Conservation (phyloP, 371 early-diverging fungal genomes). For the Syncephalastrum racemosum region DNA sequence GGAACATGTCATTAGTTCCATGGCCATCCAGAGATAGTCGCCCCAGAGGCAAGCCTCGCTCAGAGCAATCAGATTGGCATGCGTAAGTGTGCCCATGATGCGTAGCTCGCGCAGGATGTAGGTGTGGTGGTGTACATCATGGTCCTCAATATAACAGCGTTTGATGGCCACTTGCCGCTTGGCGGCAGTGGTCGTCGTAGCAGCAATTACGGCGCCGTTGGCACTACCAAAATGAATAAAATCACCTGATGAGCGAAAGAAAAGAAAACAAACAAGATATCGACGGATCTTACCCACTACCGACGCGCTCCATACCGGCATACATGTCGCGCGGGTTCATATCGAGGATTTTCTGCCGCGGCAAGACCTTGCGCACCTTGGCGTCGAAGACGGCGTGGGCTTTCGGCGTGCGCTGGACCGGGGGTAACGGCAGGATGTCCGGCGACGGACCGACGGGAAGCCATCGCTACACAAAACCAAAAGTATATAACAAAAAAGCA, state of each 20-base stretch:
- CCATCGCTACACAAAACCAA: constrained; percentile 18
- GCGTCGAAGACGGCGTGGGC: constrained; percentile 42
- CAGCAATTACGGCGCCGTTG: constrained; percentile 33
- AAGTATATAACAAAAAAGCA: too few species aligned
- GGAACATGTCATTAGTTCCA: constrained; percentile 53
- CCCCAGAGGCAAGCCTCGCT: constrained; percentile 41
- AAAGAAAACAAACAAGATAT: background rate
- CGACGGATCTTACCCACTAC: constrained; percentile 38
- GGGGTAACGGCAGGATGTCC: constrained; percentile 38
- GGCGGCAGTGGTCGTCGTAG: constrained; percentile 19
- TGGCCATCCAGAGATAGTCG: constrained; percentile 51
- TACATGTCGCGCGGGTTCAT: constrained; percentile 39
- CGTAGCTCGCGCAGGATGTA: constrained; percentile 47
- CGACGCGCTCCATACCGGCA: constrained; percentile 35
- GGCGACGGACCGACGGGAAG: constrained; percentile 41
- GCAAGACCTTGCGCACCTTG: constrained; percentile 46
- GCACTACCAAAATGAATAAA: constrained; percentile 15
- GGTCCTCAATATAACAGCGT: constrained; percentile 49
- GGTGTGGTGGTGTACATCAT: constrained; percentile 42
- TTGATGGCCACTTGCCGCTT: constrained; percentile 48
- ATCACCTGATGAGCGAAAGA: background rate
- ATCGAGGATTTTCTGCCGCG: constrained; percentile 42
- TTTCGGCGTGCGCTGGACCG: constrained; percentile 22
- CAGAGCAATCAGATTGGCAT: constrained; percentile 38
- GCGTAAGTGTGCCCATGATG: constrained; percentile 46